Evolutionary conservation across 306 rosid genomes (phyloP), one percentile per base, ranked within the genome.

Genomic region (Boehmeria nivea): DNA sequence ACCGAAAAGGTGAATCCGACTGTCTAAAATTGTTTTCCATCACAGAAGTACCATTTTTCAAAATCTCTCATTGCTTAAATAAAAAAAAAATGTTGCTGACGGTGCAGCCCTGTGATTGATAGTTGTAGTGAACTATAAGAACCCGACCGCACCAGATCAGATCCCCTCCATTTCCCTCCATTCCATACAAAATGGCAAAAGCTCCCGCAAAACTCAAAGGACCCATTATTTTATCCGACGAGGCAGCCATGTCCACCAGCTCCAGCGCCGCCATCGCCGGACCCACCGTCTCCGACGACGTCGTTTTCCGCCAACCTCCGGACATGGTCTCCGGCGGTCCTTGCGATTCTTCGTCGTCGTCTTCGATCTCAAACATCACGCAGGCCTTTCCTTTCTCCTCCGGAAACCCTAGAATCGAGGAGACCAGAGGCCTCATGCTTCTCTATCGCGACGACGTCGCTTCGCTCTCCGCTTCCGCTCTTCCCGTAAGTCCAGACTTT

Each of bases 361-460:
- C 80, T 31, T 76, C 89, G 4, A 68, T 82, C 18, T 63, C 91
- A 6, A 49, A 63, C 59, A 25, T 68, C 54, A 76, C 86, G 13
- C 84, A 83, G 57, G 77, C 80, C 31, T 79, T 80, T 55, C 90
- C 75, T 39, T 91, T 91, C 93, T 91, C 94, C 46, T 91, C 96
- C 12, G 98, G 98, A 75, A 91, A 91, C 89, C 96, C 96, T 77
- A 91, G 95, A 81, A 82, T 91, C 56, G 98, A 91, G 39, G 98
- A 91, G 67, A 80, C 86, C 28, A 80, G 88, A 6, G 98, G 98
- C 50, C 84, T 87, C 76, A 84, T 91, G 83, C 89, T 80, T 63
- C 94, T 91, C 54, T 82, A 68, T 67, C 79, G 83, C 48, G 79
- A 82, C n/a, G 82, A 57, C 26, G 33, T 59, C 22, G 56, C 36